These are phyloP conservation scores for Zygotorulaspora danielsina DNA, from an alignment of 805 yeast species.

Conservation along the genomic window DNA sequence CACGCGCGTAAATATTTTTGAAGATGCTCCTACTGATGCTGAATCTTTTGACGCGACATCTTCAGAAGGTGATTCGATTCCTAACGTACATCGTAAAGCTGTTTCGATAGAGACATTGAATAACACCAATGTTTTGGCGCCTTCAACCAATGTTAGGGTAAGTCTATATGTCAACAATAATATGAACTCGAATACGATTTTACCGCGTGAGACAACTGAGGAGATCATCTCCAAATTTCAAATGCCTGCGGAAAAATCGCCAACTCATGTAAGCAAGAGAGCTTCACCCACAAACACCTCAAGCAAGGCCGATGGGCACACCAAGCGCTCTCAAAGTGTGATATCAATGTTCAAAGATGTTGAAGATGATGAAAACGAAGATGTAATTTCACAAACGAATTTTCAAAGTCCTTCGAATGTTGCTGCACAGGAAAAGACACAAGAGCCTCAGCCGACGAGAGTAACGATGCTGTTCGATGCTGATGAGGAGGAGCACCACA, in stretches of 20 bases:
- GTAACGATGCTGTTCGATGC: conserved; percentile 31
- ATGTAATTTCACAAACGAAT: conserved; percentile 1
- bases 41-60: conserved; percentile 25
- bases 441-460: conserved; percentile 20
- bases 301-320: conserved; percentile 6
- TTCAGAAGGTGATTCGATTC: conserved; percentile 19
- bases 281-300: conserved; percentile 23
- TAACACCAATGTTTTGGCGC: conserved; percentile 28
- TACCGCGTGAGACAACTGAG: conserved; percentile 35
- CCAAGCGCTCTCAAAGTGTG: conserved; percentile 23
- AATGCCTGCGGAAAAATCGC: conserved; percentile 27
- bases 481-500: conserved; percentile 6
- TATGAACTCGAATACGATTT: conserved; percentile 11
- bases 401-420: conserved; percentile 1
- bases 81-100: conserved; percentile 30
- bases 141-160: conserved; percentile 34
- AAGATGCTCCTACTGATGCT: conserved; percentile 29
- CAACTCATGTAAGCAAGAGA: conserved; percentile 19
- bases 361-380: conserved; percentile 23
- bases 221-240: conserved; percentile 33
- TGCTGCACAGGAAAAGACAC: conserved; percentile 7
- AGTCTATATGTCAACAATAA: conserved; percentile 30
- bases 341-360: conserved; percentile 33
- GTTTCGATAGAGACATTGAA: conserved; percentile 34
- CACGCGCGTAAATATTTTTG: conserved; percentile 26